These are phyloP conservation scores for Petunia hybrid DNA, from an alignment of 305 asterid genomes.

Conservation along the genomic window DNA sequence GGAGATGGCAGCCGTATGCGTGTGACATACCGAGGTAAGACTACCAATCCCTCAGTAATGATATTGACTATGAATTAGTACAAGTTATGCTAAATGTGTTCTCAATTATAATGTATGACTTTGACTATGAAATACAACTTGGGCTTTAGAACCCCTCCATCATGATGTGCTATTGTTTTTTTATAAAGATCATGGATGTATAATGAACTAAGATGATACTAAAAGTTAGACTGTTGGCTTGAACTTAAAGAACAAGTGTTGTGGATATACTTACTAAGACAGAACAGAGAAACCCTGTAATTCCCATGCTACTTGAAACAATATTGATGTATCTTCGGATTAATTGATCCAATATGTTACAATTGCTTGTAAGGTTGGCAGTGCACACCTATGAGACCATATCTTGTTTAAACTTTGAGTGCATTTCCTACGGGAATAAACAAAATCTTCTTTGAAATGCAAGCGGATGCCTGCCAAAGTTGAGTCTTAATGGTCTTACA, in stretches of 20 bases:
- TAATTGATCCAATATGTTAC: not conserved
- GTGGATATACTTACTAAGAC: not conserved
- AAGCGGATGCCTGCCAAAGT: not conserved
- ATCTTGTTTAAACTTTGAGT: constrained; percentile 5
- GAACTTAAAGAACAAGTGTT: constrained; percentile 9
- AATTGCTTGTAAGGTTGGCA: not conserved
- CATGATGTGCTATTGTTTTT: not conserved
- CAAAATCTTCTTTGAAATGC: not conserved
- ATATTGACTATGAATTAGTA: not conserved
- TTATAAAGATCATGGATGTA: no score
- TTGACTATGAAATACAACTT: constrained; percentile 23
- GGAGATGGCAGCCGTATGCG: constrained; percentile 91
- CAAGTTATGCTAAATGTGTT: not conserved
- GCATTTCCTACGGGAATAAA: not conserved
- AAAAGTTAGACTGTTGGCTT: constrained; percentile 5
- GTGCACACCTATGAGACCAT: not conserved
- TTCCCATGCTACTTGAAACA: not conserved
- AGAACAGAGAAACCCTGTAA: not conserved
- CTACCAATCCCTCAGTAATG: not conserved
- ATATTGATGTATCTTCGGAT: not conserved
- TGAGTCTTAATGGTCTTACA: not conserved
- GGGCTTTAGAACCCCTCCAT: not conserved
- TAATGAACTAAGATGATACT: not conserved
- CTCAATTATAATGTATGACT: not conserved
- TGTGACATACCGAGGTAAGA: constrained; percentile 86